Evolutionary conservation across 1,139 yeast species (phyloP).

Genomic region (Nadsonia commutata): DNA sequence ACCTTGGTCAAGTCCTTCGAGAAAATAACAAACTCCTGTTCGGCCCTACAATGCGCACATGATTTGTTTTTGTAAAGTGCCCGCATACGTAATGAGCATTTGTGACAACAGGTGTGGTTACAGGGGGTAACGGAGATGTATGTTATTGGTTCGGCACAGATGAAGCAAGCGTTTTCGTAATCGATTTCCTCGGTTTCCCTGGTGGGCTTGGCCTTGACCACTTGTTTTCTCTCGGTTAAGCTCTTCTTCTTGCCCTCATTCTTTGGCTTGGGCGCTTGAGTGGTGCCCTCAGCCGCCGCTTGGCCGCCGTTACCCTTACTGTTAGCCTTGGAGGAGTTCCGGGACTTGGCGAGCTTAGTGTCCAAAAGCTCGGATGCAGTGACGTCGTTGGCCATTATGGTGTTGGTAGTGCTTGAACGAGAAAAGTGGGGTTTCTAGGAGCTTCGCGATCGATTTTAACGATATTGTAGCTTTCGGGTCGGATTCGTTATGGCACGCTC

Average conservation of each 20-base stretch:
- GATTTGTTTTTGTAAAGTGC: conserved; percentile 58
- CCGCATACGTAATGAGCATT: conserved; percentile 70
- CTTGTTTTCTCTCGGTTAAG: background rate
- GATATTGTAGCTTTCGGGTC: too few relatives aligned
- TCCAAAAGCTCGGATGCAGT: background rate
- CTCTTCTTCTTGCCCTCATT: background rate
- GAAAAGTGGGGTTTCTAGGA: too few relatives aligned
- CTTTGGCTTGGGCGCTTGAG: background rate
- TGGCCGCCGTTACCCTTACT: background rate
- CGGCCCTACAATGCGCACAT: conserved; percentile 71
- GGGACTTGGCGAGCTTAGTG: background rate
- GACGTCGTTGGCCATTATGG: background rate
- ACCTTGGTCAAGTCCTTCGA: conserved; percentile 34
- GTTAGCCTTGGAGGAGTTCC: background rate
- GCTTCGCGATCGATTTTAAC: too few relatives aligned
- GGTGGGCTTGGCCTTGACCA: background rate
- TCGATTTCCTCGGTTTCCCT: conserved; percentile 7
- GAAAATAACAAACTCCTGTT: conserved; percentile 43
- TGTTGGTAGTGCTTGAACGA: too few relatives aligned
- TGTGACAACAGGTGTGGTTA: conserved; percentile 71
- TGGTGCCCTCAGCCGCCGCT: background rate
- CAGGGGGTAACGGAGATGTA: conserved; percentile 68
- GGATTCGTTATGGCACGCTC: too few relatives aligned
- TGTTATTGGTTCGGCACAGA: conserved; percentile 62
- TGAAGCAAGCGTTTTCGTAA: conserved; percentile 43